Conservation (phyloP, 768 basidiomycete genomes). For the Chiua virens region DNA sequence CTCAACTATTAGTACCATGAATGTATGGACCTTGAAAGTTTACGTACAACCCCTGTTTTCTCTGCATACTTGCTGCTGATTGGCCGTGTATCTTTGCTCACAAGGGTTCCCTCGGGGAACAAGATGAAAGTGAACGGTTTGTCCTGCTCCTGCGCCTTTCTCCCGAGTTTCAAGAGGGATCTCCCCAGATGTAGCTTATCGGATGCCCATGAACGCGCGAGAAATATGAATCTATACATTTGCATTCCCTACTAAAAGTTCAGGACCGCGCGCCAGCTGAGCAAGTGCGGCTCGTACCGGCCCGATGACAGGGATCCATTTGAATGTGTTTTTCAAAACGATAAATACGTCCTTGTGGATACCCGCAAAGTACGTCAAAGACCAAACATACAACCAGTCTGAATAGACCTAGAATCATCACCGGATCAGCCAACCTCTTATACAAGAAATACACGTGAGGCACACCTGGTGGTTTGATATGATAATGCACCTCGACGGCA, state of each 20-base stretch:
- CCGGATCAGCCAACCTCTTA: constrained; percentile 3
- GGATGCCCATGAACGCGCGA: constrained; percentile 87
- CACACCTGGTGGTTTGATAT: constrained; percentile 92
- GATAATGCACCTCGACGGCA: constrained; percentile 79
- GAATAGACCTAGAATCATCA: constrained; percentile 55
- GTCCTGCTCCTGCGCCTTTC: constrained; percentile 63
- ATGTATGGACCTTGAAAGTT: neutral
- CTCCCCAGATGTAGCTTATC: constrained; percentile 69
- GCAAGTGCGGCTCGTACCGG: constrained; percentile 57
- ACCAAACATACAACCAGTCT: constrained; percentile 91
- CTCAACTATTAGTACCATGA: constrained; percentile 8
- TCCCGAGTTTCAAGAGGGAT: constrained; percentile 67
- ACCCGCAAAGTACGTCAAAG: constrained; percentile 68
- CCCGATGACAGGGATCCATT: constrained; percentile 83
- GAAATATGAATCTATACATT: constrained; percentile 92
- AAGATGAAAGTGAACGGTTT: constrained; percentile 80
- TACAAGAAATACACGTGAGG: neutral
- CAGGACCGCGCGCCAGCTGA: constrained; percentile 3
- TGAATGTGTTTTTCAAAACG: constrained; percentile 88
- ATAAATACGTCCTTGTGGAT: constrained; percentile 80
- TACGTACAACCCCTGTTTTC: constrained; percentile 82
- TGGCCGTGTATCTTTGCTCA: constrained; percentile 82
- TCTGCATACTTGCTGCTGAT: constrained; percentile 86
- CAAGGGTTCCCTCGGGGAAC: constrained; percentile 96
- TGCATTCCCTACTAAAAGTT: constrained; percentile 71